A percentile compares a stretch with the other conserved stretches of the same genome.
Conservation (phyloP, 2,329 filamentous ascomycete species). For the Monosporascus cannonballus region DNA sequence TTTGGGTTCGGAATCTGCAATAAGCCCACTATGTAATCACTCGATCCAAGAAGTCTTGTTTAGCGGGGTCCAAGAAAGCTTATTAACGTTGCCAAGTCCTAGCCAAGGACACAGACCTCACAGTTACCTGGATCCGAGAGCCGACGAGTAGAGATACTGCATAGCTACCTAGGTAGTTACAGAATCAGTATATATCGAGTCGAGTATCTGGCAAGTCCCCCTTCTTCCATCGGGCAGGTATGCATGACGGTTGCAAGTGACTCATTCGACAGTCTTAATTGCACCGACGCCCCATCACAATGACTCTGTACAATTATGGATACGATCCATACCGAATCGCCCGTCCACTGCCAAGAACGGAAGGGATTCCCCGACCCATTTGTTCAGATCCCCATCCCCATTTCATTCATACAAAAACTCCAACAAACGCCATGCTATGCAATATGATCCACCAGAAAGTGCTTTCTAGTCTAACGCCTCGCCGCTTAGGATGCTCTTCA, state of each 20-base stretch:
- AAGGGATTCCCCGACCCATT: not conserved
- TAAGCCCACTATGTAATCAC: not conserved
- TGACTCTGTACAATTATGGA: too few species aligned
- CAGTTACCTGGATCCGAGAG: too few species aligned
- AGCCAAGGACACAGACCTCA: not conserved
- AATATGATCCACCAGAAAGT: slow-evolving; percentile 16
- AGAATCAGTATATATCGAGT: too few species aligned
- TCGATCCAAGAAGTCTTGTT: not conserved
- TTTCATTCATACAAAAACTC: not conserved
- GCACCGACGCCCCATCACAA: too few species aligned
- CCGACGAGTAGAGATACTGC: too few species aligned
- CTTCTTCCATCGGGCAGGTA: not conserved
- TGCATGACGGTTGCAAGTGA: not conserved
- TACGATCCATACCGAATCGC: not conserved
- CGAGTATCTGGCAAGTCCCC: too few species aligned
- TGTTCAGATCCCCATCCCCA: not conserved
- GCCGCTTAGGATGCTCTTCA: slow-evolving; percentile 56
- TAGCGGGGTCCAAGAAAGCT: not conserved
- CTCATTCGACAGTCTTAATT: not conserved
- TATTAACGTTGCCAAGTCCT: not conserved
- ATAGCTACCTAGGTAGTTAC: too few species aligned
- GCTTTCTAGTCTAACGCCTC: slow-evolving; percentile 47
- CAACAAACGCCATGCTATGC: slow-evolving; percentile 10
- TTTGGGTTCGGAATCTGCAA: too few species aligned
- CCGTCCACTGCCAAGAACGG: not conserved